These are phyloP conservation scores for Microsporum canis DNA, from an alignment of 2,329 filamentous ascomycete species.

Conservation along the genomic window DNA sequence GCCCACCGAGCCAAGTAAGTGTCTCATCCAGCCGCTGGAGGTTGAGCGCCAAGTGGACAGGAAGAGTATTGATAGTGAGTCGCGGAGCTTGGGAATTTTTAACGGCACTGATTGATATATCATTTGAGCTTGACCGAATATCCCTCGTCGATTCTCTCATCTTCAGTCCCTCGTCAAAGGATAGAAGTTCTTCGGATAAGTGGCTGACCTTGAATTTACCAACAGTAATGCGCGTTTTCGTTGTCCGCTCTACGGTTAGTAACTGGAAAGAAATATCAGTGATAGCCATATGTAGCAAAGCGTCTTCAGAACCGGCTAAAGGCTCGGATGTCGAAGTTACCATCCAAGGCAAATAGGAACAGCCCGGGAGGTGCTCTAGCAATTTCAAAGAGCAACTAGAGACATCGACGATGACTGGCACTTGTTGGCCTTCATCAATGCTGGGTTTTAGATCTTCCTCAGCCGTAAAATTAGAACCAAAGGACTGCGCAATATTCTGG, in stretches of 20 bases:
- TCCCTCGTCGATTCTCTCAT: slow-evolving; percentile 38
- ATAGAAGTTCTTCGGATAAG: slow-evolving; percentile 40
- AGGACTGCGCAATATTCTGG: slow-evolving; percentile 21
- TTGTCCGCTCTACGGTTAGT: slow-evolving; percentile 15
- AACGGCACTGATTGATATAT: slow-evolving; percentile 29
- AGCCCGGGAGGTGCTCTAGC: slow-evolving; percentile 26
- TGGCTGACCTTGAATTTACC: slow-evolving; percentile 39
- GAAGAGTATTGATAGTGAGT: slow-evolving; percentile 61
- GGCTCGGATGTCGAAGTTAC: neutral
- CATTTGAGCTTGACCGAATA: slow-evolving; percentile 26
- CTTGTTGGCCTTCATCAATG: slow-evolving; percentile 6
- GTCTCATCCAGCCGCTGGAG: slow-evolving; percentile 74
- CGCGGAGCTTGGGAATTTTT: slow-evolving; percentile 24
- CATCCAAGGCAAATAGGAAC: slow-evolving; percentile 15
- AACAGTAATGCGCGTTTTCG: slow-evolving; percentile 23
- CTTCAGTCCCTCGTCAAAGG: slow-evolving; percentile 39
- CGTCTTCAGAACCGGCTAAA: slow-evolving; percentile 19
- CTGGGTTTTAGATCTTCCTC: neutral
- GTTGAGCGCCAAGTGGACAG: slow-evolving; percentile 64
- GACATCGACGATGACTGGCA: slow-evolving; percentile 17
- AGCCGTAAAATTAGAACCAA: slow-evolving; percentile 6
- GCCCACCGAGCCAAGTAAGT: slow-evolving; percentile 75
- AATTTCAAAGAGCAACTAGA: slow-evolving; percentile 16
- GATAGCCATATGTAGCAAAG: slow-evolving; percentile 24
- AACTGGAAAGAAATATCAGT: slow-evolving; percentile 21